phyloP scores from a whole-genome alignment of 192 early-diverging fungal species.

The Coemansia sp. region DNA sequence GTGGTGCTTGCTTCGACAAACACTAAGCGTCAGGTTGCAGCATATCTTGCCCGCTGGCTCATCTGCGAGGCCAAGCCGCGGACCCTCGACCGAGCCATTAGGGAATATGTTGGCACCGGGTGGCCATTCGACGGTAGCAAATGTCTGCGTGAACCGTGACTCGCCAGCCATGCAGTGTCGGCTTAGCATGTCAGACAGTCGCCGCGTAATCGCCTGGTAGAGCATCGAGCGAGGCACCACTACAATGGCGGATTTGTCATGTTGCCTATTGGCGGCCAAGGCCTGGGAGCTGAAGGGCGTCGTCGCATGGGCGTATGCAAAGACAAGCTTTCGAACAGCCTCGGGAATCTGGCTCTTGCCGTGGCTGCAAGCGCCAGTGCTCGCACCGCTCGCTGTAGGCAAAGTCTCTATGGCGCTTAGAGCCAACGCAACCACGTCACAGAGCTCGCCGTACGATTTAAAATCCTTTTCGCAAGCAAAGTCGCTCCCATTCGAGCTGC shows the following conservation, averaged over 20 bases:
- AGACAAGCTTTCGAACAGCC: not conserved
- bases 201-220: constrained; percentile 2
- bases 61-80: not conserved
- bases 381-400: not conserved
- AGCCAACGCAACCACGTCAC: constrained; percentile 3
- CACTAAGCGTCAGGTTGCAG: not conserved
- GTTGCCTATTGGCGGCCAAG: not conserved
- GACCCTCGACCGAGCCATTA: not conserved
- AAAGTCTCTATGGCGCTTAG: not conserved
- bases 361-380: not conserved
- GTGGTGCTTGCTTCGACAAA: not conserved
- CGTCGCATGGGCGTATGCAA: not conserved
- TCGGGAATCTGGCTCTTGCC: not conserved
- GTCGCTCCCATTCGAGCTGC: not conserved
- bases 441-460: constrained; percentile 18
- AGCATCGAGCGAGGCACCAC: constrained; percentile 4
- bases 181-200: not conserved
- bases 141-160: not conserved
- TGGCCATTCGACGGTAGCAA: not conserved
- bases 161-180: not conserved
- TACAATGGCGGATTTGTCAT: not conserved
- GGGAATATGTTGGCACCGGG: not conserved
- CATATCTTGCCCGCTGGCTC: not conserved
- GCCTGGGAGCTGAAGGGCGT: not conserved
- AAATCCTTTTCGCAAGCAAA: not conserved